Conservation (phyloP, 768 basidiomycete species). For the Lactarius akahatsu region DNA sequence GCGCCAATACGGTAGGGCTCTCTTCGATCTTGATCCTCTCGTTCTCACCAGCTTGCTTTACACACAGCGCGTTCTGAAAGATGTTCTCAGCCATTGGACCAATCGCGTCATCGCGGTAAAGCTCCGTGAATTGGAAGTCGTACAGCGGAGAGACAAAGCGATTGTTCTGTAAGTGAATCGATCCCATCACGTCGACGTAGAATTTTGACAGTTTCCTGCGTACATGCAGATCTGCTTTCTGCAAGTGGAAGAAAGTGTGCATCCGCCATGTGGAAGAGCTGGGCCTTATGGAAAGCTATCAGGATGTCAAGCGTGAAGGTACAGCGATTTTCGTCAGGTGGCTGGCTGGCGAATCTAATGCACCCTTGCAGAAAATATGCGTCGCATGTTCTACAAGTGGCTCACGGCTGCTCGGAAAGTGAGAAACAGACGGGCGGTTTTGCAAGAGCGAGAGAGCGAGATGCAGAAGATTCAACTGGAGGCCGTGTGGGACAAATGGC, state of each 20-base stretch:
- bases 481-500: conserved; percentile 76
- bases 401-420: conserved; percentile 55
- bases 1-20: conserved; percentile 12
- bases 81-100: conserved; percentile 60
- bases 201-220: conserved; percentile 2
- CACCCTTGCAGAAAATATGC: conserved; percentile 53
- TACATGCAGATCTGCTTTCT: conserved; percentile 51
- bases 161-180: conserved; percentile 39
- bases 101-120: conserved; percentile 73
- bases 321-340: conserved; percentile 22
- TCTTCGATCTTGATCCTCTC: neutral
- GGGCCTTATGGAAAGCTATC: conserved; percentile 82
- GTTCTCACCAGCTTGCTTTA: conserved; percentile 5
- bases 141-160: conserved; percentile 45
- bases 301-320: conserved; percentile 80
- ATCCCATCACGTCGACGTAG: neutral
- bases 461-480: conserved; percentile 52
- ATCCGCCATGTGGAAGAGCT: conserved; percentile 66
- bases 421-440: conserved; percentile 56
- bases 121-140: conserved; percentile 64
- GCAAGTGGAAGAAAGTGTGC: conserved; percentile 66
- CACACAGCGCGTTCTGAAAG: conserved; percentile 56
- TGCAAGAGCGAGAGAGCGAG: conserved; percentile 64
- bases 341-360: neutral
- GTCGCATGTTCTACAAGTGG: conserved; percentile 72